These are phyloP conservation scores for Effrenium voratum DNA, from an alignment of 73 alveolate genomes.

Conservation along the genomic window DNA sequence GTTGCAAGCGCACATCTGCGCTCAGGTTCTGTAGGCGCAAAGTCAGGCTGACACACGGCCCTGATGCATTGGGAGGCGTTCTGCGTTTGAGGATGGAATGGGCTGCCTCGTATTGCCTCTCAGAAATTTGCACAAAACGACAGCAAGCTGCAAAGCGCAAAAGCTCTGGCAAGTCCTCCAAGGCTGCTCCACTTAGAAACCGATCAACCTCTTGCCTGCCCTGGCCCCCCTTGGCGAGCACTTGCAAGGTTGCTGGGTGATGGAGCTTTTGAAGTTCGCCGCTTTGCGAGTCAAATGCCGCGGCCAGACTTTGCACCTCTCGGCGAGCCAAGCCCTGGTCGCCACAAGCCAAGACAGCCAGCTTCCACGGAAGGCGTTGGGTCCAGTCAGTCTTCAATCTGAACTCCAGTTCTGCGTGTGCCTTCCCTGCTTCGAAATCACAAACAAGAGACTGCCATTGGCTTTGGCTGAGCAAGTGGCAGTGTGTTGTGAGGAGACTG, in stretches of 20 bases:
- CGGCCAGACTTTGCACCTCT: background rate
- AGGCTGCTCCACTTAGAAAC: background rate
- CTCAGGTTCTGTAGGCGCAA: too few relatives aligned
- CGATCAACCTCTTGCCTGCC: background rate
- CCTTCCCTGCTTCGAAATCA: background rate
- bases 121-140: background rate
- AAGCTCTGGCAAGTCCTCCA: background rate
- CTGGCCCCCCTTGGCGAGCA: background rate
- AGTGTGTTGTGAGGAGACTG: background rate
- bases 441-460: background rate
- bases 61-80: too few relatives aligned
- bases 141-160: background rate
- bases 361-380: background rate
- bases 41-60: too few relatives aligned
- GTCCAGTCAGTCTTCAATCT: background rate
- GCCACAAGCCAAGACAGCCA: background rate
- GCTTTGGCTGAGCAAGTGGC: background rate
- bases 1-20: background rate
- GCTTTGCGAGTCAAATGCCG: background rate
- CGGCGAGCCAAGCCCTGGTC: background rate
- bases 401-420: background rate
- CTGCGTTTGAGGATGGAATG: too few relatives aligned
- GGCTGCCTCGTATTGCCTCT: background rate
- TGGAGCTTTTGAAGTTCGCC: background rate
- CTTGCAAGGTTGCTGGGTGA: background rate